Evolutionary conservation across 176 grass and related monocot genomes (phyloP).

Genomic region (Eremochloa ophiuroides): DNA sequence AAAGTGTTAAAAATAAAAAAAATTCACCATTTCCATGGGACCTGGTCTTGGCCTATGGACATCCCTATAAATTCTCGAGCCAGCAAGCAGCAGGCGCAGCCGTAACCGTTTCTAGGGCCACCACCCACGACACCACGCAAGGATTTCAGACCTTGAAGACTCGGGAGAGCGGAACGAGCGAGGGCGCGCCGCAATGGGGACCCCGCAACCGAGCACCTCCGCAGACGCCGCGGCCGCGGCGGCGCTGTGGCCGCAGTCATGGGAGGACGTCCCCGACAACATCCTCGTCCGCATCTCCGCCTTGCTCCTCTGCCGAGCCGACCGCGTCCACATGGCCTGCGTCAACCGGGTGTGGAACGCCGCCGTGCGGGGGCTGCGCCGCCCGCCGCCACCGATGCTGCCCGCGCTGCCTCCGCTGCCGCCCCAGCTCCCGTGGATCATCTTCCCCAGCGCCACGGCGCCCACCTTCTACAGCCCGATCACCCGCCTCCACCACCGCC

Average conservation of each 20-base stretch:
- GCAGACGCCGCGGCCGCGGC: background rate
- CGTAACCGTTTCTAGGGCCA: background rate
- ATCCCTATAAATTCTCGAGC: constrained; percentile 8
- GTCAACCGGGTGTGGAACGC: background rate
- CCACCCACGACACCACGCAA: background rate
- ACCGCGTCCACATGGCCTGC: constrained; percentile 33
- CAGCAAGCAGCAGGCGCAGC: background rate
- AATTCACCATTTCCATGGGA: background rate
- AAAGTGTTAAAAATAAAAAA: no score
- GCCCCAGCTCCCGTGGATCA: constrained; percentile 38
- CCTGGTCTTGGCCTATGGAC: background rate
- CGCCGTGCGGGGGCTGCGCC: background rate
- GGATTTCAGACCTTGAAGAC: background rate
- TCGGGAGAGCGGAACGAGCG: background rate
- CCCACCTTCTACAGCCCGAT: constrained; percentile 35
- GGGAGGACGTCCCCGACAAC: constrained; percentile 22
- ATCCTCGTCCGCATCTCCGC: constrained; percentile 22
- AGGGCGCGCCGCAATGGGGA: no score
- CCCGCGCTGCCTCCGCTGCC: background rate
- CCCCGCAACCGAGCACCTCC: background rate
- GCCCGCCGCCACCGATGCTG: background rate
- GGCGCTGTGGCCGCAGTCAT: background rate
- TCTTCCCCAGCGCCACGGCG: constrained; percentile 33
- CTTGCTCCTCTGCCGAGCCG: constrained; percentile 23
- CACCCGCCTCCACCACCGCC: background rate